Base-by-base conservation (phyloP, 345 rosid species). In the Gossypium anomalum region DNA sequence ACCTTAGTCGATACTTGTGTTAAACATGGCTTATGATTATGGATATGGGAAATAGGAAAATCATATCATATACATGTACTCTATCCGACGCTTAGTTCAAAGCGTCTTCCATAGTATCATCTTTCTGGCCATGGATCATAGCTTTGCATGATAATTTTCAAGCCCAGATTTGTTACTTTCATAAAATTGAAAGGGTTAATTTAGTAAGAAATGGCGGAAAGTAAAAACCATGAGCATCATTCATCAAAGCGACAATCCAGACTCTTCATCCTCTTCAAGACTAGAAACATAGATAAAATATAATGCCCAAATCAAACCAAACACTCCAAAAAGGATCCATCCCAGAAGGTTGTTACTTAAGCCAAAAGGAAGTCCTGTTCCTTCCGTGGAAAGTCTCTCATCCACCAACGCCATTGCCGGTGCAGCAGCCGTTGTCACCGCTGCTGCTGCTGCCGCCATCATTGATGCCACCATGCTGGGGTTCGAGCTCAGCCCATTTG, bases 331-430 rank as follows among this genome's bases (percentile, higher is more conserved):
- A 16, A 52, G 57, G 57, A 55, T 55, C 59, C 59, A 55, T 19
- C 59, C 23, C 22, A 55, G 13, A 55, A 55, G 59, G 59, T 55
- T 55, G 59, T 55, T 55, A 19, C 59, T 55, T 15, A 19, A 55
- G 20, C 59, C 22, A 19, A 55, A 55, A 8, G 13, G 62, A 11
- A 58, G 62, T 58, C 34, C 9, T 19, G 27, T 58, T 58, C 9
- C 62, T 58, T 58, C 62, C 15, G 8, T 58, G 1, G 16, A 58
- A 29, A 58, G 13, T 58, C 34, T 58, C 27, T 58, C 62, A 4
- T 58, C 62, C 62, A 58, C 62, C 62, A 22, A 20, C 2, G 3
- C 62, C 62, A 12, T 22, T 29, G 62, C 34, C 14, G 62, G 95
- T 47, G 51, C 51, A 12, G 1, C 14, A 13, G 51, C 13, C 3